A percentile compares a stretch with the other conserved stretches of the same genome.
Evolutionary conservation across 768 basidiomycete genomes (phyloP).

Genomic region (Panus rudis): DNA sequence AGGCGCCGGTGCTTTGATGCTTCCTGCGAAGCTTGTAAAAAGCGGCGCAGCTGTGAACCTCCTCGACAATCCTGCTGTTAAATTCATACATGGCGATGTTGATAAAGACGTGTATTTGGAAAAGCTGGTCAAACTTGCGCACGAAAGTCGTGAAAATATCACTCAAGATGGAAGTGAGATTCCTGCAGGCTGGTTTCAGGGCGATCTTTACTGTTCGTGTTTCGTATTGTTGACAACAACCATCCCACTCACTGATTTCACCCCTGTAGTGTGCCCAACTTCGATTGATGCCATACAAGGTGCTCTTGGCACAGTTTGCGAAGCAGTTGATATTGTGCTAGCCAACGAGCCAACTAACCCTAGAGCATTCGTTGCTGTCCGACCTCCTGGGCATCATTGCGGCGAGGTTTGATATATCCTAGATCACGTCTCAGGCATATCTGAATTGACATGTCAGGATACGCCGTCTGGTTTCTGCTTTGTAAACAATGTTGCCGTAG

Average conservation of each 20-base stretch:
- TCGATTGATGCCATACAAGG: constrained; percentile 76
- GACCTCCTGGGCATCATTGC: constrained; percentile 94
- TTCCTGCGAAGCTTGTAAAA: constrained; percentile 40
- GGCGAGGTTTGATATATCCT: constrained; percentile 43
- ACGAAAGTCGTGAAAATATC: constrained; percentile 58
- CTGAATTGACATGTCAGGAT: constrained; percentile 27
- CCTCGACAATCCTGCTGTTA: constrained; percentile 54
- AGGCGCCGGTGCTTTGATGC: too few species aligned
- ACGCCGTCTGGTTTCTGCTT: constrained; percentile 92
- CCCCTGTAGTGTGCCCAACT: constrained; percentile 59
- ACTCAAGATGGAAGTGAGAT: constrained; percentile 63
- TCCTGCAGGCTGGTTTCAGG: constrained; percentile 61
- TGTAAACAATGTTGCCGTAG: constrained; percentile 88
- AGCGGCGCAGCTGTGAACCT: constrained; percentile 51
- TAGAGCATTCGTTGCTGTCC: constrained; percentile 72
- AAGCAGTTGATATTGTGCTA: constrained; percentile 74
- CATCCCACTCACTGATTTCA: neutral
- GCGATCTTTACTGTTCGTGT: constrained; percentile 75
- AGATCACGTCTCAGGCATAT: neutral
- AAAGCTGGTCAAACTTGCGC: constrained; percentile 52
- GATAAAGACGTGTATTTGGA: constrained; percentile 61
- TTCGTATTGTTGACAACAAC: neutral
- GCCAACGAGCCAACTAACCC: constrained; percentile 5
- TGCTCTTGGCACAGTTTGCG: constrained; percentile 76
- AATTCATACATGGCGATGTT: constrained; percentile 68